Percentiles rank a stretch among this genome's conserved stretches.
Evolutionary conservation across 345 rosid species (phyloP).

Genomic region (Psidium guajava): DNA sequence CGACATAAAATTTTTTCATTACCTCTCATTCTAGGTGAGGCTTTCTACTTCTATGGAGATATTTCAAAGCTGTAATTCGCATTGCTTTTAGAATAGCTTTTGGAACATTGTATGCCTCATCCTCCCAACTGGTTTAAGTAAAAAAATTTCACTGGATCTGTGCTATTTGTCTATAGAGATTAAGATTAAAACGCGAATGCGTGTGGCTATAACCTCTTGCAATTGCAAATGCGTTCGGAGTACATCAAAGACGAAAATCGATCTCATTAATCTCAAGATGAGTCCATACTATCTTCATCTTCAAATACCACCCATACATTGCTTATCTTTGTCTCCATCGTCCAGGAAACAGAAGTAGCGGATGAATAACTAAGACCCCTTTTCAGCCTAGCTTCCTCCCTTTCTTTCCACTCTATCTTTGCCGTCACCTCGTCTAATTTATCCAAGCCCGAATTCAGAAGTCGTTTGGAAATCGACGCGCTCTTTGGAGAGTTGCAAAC

Average conservation of each 20-base stretch:
- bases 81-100: background rate
- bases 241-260: background rate
- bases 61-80: background rate
- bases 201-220: background rate
- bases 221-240: background rate
- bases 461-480: background rate
- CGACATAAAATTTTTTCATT: background rate
- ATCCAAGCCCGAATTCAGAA: slow-evolving; percentile 2
- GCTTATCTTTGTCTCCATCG: slow-evolving; percentile 66
- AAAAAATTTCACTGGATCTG: background rate
- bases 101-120: background rate
- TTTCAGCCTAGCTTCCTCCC: slow-evolving; percentile 4
- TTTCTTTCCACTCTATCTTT: background rate
- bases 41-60: background rate
- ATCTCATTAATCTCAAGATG: background rate
- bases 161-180: background rate
- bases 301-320: slow-evolving; percentile 77
- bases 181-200: background rate
- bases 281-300: slow-evolving; percentile 16
- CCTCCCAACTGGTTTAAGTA: background rate
- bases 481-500: slow-evolving; percentile 1
- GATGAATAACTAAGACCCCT: background rate
- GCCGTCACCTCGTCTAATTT: slow-evolving; percentile 1
- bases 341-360: slow-evolving; percentile 25
- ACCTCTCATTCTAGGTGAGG: background rate